phyloP scores from a whole-genome alignment of 2,329 filamentous ascomycete genomes.

The Ustulina deusta region DNA sequence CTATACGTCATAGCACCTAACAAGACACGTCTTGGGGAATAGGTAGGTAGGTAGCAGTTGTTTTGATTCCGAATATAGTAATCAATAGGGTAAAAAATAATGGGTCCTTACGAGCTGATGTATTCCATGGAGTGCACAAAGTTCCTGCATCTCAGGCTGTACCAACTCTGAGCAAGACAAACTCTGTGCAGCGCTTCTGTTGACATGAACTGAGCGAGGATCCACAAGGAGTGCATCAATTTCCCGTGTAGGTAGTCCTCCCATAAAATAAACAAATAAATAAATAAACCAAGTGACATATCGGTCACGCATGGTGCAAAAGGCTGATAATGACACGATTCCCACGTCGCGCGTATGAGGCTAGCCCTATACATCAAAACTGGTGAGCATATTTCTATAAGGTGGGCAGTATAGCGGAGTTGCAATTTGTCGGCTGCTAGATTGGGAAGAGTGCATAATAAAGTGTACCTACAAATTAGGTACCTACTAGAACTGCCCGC shows the following conservation, averaged over 20 bases:
- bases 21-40: not conserved
- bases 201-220: conserved; percentile 2
- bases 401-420: not conserved
- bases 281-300: not conserved
- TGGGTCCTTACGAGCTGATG: conserved; percentile 1
- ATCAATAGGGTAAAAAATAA: conserved; percentile 14
- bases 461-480: no score
- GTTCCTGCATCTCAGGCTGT: conserved; percentile 5
- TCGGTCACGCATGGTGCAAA: not conserved
- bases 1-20: conserved; percentile 32
- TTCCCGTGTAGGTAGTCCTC: not conserved
- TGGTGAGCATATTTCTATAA: not conserved
- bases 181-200: not conserved
- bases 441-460: conserved; percentile 12
- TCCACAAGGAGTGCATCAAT: not conserved
- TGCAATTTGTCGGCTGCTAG: not conserved
- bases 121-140: not conserved
- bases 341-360: conserved; percentile 1
- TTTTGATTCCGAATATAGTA: conserved; percentile 16
- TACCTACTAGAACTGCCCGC: conserved; percentile 2
- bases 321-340: conserved; percentile 5
- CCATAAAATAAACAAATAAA: not conserved
- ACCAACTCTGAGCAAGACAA: not conserved
- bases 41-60: no score
- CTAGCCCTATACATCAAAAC: not conserved